Percentiles rank a stretch among this genome's conserved stretches.
These are phyloP conservation scores for Lactarius sp. DNA, from an alignment of 768 basidiomycete genomes.

Conservation along the genomic window DNA sequence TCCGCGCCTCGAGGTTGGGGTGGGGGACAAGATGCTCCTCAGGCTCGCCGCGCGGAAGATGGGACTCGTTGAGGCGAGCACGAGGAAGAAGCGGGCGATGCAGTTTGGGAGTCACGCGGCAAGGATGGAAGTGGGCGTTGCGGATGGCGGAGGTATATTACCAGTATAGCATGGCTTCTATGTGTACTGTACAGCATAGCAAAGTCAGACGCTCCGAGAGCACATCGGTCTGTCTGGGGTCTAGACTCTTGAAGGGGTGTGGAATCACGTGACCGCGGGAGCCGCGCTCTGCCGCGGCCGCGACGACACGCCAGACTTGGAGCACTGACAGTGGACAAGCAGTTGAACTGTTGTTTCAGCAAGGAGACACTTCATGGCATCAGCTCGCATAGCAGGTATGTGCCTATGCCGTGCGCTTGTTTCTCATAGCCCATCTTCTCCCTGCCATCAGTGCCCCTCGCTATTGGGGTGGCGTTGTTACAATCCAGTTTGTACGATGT, in stretches of 20 bases:
- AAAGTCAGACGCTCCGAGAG: too few species aligned
- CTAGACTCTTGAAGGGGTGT: too few species aligned
- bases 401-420: slow-evolving; percentile 30
- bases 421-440: slow-evolving; percentile 45
- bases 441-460: slow-evolving; percentile 64
- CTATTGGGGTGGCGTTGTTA: slow-evolving; percentile 40
- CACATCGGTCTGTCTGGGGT: too few species aligned
- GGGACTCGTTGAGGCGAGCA: slow-evolving; percentile 72
- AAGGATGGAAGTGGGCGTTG: slow-evolving; percentile 64
- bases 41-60: slow-evolving; percentile 63
- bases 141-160: slow-evolving; percentile 41
- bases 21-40: slow-evolving; percentile 87
- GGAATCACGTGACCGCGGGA: background rate
- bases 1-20: slow-evolving; percentile 62
- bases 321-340: background rate
- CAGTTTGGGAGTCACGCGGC: slow-evolving; percentile 93
- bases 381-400: slow-evolving; percentile 19
- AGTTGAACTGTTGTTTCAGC: background rate
- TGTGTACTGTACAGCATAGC: background rate
- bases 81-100: slow-evolving; percentile 88
- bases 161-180: background rate
- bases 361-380: slow-evolving; percentile 2
- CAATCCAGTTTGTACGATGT: slow-evolving; percentile 57
- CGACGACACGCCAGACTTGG: too few species aligned
- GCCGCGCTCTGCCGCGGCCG: background rate